A percentile compares a stretch with the other conserved stretches of the same genome.
Evolutionary conservation across 306 rosid species (phyloP).

Genomic region (Rubus parviflorus): DNA sequence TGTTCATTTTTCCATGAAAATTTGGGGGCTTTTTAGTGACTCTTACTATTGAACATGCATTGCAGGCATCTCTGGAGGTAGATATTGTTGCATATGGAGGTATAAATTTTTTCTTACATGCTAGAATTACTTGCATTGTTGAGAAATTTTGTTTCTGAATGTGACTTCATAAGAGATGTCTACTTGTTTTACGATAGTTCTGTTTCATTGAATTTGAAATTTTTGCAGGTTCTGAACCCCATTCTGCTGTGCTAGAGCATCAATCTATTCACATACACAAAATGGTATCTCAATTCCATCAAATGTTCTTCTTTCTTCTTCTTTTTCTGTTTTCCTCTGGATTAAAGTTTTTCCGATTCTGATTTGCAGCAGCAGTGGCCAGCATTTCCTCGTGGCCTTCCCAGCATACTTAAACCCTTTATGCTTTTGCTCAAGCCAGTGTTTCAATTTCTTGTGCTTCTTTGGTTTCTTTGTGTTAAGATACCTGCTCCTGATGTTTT

Average conservation of each 20-base stretch:
- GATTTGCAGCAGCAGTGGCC: slow-evolving; percentile 74
- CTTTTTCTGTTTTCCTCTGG: background rate
- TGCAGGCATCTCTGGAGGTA: slow-evolving; percentile 74
- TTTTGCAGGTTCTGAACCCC: slow-evolving; percentile 83
- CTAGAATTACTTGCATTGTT: background rate
- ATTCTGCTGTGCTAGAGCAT: slow-evolving; percentile 61
- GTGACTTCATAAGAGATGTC: background rate
- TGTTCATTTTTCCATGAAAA: background rate
- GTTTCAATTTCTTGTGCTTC: slow-evolving; percentile 70
- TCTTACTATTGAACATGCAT: slow-evolving; percentile 36
- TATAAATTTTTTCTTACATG: slow-evolving; percentile 20
- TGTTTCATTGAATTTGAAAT: slow-evolving; percentile 17
- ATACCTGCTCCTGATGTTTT: slow-evolving; percentile 81
- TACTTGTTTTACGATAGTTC: background rate
- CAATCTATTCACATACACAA: slow-evolving; percentile 66
- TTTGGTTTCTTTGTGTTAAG: slow-evolving; percentile 81
- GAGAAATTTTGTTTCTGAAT: slow-evolving; percentile 1
- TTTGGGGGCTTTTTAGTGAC: background rate
- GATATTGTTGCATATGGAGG: slow-evolving; percentile 96
- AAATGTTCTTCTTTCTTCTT: background rate
- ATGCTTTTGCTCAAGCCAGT: slow-evolving; percentile 76
- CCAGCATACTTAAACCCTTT: slow-evolving; percentile 59
- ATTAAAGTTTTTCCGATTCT: background rate
- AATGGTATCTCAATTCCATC: slow-evolving; percentile 48
- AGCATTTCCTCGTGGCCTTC: slow-evolving; percentile 43